These are phyloP conservation scores for Thielaviopsis ethacetica DNA, from an alignment of 2,329 filamentous ascomycete genomes.

Conservation along the genomic window DNA sequence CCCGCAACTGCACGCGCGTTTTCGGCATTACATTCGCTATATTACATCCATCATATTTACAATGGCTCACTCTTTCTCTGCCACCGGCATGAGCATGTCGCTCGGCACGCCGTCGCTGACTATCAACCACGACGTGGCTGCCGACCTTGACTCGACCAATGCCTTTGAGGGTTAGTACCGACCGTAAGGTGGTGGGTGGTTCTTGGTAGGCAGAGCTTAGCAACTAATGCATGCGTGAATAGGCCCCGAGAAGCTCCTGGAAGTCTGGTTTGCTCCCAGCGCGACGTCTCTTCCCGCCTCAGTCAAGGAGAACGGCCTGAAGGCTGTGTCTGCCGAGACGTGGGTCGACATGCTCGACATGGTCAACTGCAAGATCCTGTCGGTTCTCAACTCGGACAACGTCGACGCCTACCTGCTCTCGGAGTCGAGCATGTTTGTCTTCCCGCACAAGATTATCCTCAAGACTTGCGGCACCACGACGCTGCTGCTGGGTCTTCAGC, in stretches of 20 bases:
- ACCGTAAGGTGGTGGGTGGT: not conserved
- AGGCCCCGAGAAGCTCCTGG: slow-evolving; percentile 92
- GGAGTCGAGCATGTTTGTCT: slow-evolving; percentile 99
- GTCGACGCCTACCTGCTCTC: slow-evolving; percentile 94
- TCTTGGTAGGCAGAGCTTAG: not conserved
- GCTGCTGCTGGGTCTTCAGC: slow-evolving; percentile 71
- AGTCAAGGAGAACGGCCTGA: slow-evolving; percentile 61
- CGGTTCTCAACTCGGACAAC: slow-evolving; percentile 79
- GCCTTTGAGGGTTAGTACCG: slow-evolving; percentile 66
- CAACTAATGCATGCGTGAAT: slow-evolving; percentile 5
- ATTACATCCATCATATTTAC: slow-evolving; percentile 9
- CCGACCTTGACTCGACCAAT: slow-evolving; percentile 86
- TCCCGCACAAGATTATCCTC: slow-evolving; percentile 96
- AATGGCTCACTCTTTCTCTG: slow-evolving; percentile 14
- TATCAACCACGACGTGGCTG: slow-evolving; percentile 88
- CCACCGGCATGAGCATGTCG: slow-evolving; percentile 32
- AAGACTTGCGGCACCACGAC: slow-evolving; percentile 98
- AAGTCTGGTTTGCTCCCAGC: slow-evolving; percentile 92
- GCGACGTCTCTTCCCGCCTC: slow-evolving; percentile 54
- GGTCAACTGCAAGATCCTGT: slow-evolving; percentile 96
- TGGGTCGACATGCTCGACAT: slow-evolving; percentile 97
- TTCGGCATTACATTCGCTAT: too few relatives aligned
- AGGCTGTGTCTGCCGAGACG: slow-evolving; percentile 63
- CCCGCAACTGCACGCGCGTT: slow-evolving; percentile 19
- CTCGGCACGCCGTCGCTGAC: slow-evolving; percentile 77